Evolutionary conservation across 2,329 filamentous ascomycete species (phyloP).

Genomic region (Grosmannia huntii): DNA sequence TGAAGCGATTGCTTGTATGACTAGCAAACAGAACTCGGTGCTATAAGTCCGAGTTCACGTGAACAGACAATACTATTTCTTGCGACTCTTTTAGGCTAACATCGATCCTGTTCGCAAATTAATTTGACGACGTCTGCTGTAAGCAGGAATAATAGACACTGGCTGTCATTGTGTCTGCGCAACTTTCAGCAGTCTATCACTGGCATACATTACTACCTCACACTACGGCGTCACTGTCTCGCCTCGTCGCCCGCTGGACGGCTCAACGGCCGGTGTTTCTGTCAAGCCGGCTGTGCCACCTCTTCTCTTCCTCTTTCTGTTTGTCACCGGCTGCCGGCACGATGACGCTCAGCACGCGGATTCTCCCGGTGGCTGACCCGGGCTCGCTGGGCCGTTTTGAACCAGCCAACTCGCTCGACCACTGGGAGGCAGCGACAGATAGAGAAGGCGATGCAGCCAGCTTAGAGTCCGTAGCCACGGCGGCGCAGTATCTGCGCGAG

Average conservation of each 20-base stretch:
- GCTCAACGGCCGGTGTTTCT: background rate
- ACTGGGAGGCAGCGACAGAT: constrained; percentile 26
- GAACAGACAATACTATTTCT: no score
- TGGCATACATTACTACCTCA: no score
- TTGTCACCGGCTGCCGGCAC: background rate
- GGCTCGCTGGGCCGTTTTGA: constrained; percentile 12
- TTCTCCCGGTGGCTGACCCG: constrained; percentile 11
- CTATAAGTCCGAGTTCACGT: no score
- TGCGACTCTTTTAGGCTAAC: no score
- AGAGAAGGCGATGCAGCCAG: constrained; percentile 16
- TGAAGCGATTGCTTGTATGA: no score
- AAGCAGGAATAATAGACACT: no score
- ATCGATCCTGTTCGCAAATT: no score
- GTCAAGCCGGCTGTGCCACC: background rate
- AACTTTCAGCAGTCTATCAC: no score
- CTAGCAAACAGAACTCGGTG: no score
- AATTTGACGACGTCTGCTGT: no score
- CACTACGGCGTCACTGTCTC: background rate
- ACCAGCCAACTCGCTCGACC: constrained; percentile 15
- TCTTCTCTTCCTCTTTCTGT: background rate
- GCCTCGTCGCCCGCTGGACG: constrained; percentile 8
- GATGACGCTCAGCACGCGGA: constrained; percentile 12
- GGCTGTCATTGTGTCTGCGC: no score
- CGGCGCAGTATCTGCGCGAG: constrained; percentile 51
- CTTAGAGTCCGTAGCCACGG: constrained; percentile 39